Evolutionary conservation across 139 green algal genomes (phyloP), one percentile per base, ranked within the genome.

Genomic region (Eudorina sp.): DNA sequence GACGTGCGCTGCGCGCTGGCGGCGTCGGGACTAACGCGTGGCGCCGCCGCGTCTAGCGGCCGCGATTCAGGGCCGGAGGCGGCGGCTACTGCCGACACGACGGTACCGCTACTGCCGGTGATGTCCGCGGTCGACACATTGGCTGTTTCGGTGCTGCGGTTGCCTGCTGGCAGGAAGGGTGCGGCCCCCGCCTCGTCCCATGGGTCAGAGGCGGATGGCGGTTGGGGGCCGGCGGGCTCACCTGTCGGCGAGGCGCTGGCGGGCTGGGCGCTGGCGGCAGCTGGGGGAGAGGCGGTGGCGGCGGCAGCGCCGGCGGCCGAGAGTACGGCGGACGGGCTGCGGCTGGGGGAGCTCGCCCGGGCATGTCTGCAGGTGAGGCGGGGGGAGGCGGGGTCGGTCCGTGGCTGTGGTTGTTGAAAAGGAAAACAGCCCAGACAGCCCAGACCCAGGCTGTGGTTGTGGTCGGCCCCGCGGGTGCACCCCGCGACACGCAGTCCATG

Each of bases 291-390:
- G 21, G 36, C 27, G 36, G 62, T 72, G n/a, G 62, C 19, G 41
- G 55, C 48, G n/a, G 62, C 19, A 29, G 55, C 48, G 13, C 40
- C 19, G 46, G 9, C 3, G 23, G 64, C 25, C 31, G 62, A 31
- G 29, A 40, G 0, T 3, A 38, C 14, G 62, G 0, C 46, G 45
- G 72, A 51, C 1, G 84, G 53, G 19, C 58, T 68, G 53, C 55
- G 43, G 46, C 43, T 84, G 45, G 73, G 29, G 27, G 64, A 53
- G n/a, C 45, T 89, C 31, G 41, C 53, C 19, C 40, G 55, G 19
- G 51, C 27, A 34, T 83, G 64, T 40, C 11, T 89, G 53, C 84
- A 82, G 43, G 74, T 69, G 43, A 9, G 51, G n/a, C n/a, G n/a
- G n/a, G n/a, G n/a, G n/a, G n/a, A n/a, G n/a, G n/a, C n/a, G n/a